Conservation (phyloP, 495 filamentous ascomycete genomes). For the Trichoderma reesei region DNA sequence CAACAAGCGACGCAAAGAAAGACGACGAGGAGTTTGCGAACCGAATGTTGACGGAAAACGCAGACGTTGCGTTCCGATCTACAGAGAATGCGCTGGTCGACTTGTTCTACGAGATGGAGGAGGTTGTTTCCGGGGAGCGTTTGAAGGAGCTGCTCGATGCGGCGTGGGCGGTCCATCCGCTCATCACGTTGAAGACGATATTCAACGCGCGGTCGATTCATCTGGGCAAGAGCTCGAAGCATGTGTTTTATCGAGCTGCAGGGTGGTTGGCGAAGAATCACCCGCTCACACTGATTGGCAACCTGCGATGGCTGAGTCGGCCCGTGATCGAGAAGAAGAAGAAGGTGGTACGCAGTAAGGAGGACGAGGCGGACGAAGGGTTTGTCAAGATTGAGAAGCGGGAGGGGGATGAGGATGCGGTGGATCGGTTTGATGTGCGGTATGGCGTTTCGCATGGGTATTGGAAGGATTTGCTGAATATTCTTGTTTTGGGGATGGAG, state of each 20-base stretch:
- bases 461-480: conserved; percentile 42
- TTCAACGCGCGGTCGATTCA: conserved; percentile 43
- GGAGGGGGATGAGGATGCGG: conserved; percentile 13
- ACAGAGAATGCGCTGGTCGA: conserved; percentile 32
- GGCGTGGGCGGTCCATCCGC: conserved; percentile 31
- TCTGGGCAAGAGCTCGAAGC: conserved; percentile 32
- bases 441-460: conserved; percentile 39
- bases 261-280: conserved; percentile 37
- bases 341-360: conserved; percentile 19
- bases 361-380: conserved; percentile 14
- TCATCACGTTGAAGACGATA: conserved; percentile 39
- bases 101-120: conserved; percentile 34
- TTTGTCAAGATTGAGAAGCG: conserved; percentile 20
- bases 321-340: conserved; percentile 35
- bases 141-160: conserved; percentile 26
- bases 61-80: conserved; percentile 27
- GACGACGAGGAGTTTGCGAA: conserved; percentile 18
- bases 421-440: conserved; percentile 24
- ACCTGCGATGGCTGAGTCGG: conserved; percentile 36
- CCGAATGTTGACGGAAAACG: conserved; percentile 35
- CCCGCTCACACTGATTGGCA: conserved; percentile 33
- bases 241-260: conserved; percentile 33
- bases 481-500: conserved; percentile 32
- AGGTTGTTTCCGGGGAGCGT: conserved; percentile 19
- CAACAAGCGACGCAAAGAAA: not conserved